phyloP scores from a whole-genome alignment of 805 yeast genomes.

The Blastobotrys mokoenaii region DNA sequence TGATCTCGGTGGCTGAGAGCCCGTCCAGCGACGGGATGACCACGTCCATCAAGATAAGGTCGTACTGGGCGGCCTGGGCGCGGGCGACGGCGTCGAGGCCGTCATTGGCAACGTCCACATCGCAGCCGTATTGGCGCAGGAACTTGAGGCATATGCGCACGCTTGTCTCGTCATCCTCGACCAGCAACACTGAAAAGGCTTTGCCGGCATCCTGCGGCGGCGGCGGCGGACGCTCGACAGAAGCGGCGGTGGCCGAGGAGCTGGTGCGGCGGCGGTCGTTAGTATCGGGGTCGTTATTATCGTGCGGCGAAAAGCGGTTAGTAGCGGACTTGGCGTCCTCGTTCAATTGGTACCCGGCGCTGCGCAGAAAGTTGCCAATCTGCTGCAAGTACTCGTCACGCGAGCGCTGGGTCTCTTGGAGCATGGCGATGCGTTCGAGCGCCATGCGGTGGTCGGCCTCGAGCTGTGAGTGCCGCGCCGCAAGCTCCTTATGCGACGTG shows the following conservation, averaged over 20 bases:
- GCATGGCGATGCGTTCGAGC: background rate
- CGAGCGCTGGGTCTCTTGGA: background rate
- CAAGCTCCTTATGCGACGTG: conserved; percentile 6
- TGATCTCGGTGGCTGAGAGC: conserved; percentile 79
- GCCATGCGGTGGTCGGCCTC: background rate
- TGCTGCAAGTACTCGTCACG: background rate
- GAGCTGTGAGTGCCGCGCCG: background rate
- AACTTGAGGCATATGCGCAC: conserved; percentile 78
- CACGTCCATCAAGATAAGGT: conserved; percentile 48
- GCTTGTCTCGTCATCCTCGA: conserved; percentile 54
- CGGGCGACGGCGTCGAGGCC: conserved; percentile 80
- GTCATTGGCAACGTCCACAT: conserved; percentile 86
- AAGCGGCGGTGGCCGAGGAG: background rate
- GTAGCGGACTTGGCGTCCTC: too few relatives aligned
- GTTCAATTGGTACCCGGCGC: background rate
- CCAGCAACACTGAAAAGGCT: conserved; percentile 31
- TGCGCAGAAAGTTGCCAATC: background rate
- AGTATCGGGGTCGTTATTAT: background rate
- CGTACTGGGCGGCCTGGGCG: conserved; percentile 60
- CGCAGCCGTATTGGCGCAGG: conserved; percentile 79
- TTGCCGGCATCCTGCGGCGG: conserved; percentile 1
- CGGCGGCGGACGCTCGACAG: conserved; percentile 4
- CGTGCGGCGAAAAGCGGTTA: background rate
- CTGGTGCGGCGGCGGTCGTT: background rate
- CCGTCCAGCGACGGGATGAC: conserved; percentile 54